These are phyloP conservation scores for Penicillium sp. DNA, from an alignment of 2,329 filamentous ascomycete genomes.

Conservation along the genomic window DNA sequence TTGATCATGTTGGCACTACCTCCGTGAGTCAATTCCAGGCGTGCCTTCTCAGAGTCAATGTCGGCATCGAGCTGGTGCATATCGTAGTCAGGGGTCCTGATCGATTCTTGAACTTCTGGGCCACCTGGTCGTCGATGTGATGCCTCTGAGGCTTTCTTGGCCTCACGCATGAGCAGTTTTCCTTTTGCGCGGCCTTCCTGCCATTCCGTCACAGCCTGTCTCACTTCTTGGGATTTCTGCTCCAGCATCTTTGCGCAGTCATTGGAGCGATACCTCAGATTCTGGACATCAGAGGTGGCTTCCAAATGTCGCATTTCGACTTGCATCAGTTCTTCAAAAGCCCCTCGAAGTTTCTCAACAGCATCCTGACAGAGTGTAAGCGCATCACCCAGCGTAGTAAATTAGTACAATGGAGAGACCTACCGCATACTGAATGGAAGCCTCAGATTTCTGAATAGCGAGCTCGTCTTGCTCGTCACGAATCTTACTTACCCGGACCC, in stretches of 20 bases:
- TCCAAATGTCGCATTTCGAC: conserved; percentile 71
- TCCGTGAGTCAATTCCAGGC: conserved; percentile 75
- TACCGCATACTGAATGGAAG: conserved; percentile 57
- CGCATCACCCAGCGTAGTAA: neutral
- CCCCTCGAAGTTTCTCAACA: conserved; percentile 60
- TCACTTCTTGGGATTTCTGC: conserved; percentile 41
- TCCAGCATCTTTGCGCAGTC: conserved; percentile 54
- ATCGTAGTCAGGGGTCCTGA: conserved; percentile 49
- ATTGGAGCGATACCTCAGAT: conserved; percentile 64
- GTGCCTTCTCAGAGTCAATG: conserved; percentile 69
- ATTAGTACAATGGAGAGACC: conserved; percentile 21
- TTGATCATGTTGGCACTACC: conserved; percentile 71
- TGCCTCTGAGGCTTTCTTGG: conserved; percentile 13
- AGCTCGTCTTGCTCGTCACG: conserved; percentile 56
- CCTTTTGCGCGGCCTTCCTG: conserved; percentile 26
- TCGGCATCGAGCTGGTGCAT: conserved; percentile 67
- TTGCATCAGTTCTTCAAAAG: conserved; percentile 65
- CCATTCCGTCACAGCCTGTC: conserved; percentile 36
- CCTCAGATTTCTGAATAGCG: conserved; percentile 56
- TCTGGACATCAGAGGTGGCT: conserved; percentile 73
- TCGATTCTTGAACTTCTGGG: conserved; percentile 41
- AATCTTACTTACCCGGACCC: conserved; percentile 51
- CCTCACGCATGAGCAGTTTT: conserved; percentile 20
- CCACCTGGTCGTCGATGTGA: conserved; percentile 25
- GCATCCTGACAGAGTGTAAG: conserved; percentile 45